Evolutionary conservation across 495 filamentous ascomycete genomes (phyloP), one percentile per base, ranked within the genome.

Genomic region (Viridothelium virens): DNA sequence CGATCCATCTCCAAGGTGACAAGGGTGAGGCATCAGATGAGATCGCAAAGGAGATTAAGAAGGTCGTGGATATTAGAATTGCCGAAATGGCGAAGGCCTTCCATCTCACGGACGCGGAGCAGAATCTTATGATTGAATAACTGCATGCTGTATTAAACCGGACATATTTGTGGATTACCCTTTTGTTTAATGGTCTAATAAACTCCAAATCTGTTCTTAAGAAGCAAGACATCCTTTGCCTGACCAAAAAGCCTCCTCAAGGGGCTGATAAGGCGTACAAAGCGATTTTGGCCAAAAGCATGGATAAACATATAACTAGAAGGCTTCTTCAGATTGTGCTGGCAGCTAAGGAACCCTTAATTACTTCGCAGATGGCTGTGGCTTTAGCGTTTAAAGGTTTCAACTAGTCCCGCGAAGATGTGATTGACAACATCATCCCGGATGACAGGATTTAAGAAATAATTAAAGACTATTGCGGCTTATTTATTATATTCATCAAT

Each of bases 221-320:
- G 1, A 59, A 59, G 14, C 10, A 7, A 59, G 53, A 36, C 14
- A 59, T 59, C 2, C 31, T 59, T 5, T 1, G 36, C 14, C 31
- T 59, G 31, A 7, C 53, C 0, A 65, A 61, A 16, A 39, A 69
- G 2, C 62, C 79, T 14, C 80, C 79, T 3, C 25, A 68, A 7
- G 71, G 71, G 5, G 75, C 80, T 10, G 63, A 79, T 11, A 69
- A 76, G 1, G 77, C 78, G 37, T 84, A 84, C 64, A 77, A 79
- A 0, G 69, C 67, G 38, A 79, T 83, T 12, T 71, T 82, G 0
- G 41, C 33, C 1, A 59, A 36, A 2, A 59, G 53, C 31, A 4
- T 4, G n/a, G 14, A 59, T 18, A 3, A 1, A 4, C 0, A 14
- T 34, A 14, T 34, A 2, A 4, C 53, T 7, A 59, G 53, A 59